Evolutionary conservation across 2,329 filamentous ascomycete species (phyloP).

Genomic region (Phaeomoniella chlamydospora): DNA sequence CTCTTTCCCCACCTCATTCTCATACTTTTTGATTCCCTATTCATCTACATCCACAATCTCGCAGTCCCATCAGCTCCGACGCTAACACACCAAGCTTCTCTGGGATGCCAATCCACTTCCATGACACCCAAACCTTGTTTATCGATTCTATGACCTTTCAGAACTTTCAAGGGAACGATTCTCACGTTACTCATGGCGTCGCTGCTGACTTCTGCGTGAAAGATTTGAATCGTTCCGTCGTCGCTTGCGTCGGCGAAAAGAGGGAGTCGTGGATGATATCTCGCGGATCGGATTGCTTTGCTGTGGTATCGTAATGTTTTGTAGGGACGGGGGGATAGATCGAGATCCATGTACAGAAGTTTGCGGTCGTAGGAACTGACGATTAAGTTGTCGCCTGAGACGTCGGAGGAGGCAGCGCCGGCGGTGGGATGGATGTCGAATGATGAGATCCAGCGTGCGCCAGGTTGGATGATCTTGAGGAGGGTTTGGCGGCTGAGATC

Average conservation of each 20-base stretch:
- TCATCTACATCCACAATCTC: conserved; percentile 61
- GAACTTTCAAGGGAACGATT: conserved; percentile 89
- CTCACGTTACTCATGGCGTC: conserved; percentile 94
- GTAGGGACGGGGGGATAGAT: conserved; percentile 79
- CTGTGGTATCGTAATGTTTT: conserved; percentile 93
- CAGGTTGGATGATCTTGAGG: conserved; percentile 83
- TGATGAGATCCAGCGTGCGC: conserved; percentile 84
- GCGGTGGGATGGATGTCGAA: conserved; percentile 74
- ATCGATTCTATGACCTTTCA: conserved; percentile 69
- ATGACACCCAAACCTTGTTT: conserved; percentile 68
- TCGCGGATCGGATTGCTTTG: conserved; percentile 79
- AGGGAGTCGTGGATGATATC: conserved; percentile 68
- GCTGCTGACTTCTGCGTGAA: conserved; percentile 89
- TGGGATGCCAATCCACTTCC: conserved; percentile 91
- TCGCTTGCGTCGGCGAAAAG: conserved; percentile 92
- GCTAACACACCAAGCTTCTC: conserved; percentile 85
- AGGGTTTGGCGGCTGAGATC: conserved; percentile 85
- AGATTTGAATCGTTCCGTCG: conserved; percentile 86
- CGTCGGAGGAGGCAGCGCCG: conserved; percentile 63
- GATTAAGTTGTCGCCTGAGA: conserved; percentile 82
- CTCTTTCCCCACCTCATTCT: too few relatives aligned
- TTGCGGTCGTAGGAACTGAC: conserved; percentile 90
- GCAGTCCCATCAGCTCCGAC: conserved; percentile 89
- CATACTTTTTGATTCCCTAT: neutral
- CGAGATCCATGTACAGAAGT: conserved; percentile 91